These are phyloP conservation scores for Brachypodium distachyon DNA, from an alignment of 202 grass and related monocot genomes.

Conservation along the genomic window DNA sequence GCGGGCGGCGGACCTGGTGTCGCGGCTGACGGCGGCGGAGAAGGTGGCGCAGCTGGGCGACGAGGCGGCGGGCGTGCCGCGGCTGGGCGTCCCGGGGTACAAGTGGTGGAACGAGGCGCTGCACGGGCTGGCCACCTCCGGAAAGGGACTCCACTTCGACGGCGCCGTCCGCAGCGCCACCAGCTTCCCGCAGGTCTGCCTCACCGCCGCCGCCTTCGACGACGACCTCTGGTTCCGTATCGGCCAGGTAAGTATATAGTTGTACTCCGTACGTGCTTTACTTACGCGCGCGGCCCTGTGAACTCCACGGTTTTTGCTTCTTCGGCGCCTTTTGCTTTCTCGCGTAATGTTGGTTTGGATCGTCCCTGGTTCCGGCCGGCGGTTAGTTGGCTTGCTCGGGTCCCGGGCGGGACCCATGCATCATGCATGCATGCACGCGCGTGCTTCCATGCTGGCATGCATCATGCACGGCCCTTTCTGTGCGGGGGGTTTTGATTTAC, in stretches of 20 bases:
- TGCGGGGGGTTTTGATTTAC: too few species aligned
- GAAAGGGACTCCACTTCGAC: constrained; percentile 43
- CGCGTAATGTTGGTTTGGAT: not conserved
- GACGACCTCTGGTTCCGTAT: constrained; percentile 56
- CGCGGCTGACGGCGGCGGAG: constrained; percentile 37
- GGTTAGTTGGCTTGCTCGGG: not conserved
- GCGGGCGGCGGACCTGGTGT: constrained; percentile 46
- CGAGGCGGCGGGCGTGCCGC: constrained; percentile 15
- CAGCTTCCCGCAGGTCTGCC: constrained; percentile 77
- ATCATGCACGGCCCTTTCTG: not conserved
- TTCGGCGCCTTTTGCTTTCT: not conserved
- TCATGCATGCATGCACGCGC: not conserved
- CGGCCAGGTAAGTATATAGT: constrained; percentile 70
- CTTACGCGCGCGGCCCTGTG: not conserved
- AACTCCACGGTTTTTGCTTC: not conserved
- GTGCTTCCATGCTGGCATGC: not conserved
- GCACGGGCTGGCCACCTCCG: constrained; percentile 54
- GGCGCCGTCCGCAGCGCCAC: constrained; percentile 41
- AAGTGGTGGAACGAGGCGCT: constrained; percentile 79
- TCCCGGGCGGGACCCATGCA: not conserved
- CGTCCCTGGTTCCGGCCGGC: not conserved
- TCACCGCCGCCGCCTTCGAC: constrained; percentile 70
- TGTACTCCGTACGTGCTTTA: not conserved
- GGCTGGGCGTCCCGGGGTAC: constrained; percentile 53
- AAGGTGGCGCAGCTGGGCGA: constrained; percentile 56